Evolutionary conservation across 192 early-diverging fungal genomes (phyloP), one percentile per base, ranked within the genome.

Genomic region (Backusella luteola): DNA sequence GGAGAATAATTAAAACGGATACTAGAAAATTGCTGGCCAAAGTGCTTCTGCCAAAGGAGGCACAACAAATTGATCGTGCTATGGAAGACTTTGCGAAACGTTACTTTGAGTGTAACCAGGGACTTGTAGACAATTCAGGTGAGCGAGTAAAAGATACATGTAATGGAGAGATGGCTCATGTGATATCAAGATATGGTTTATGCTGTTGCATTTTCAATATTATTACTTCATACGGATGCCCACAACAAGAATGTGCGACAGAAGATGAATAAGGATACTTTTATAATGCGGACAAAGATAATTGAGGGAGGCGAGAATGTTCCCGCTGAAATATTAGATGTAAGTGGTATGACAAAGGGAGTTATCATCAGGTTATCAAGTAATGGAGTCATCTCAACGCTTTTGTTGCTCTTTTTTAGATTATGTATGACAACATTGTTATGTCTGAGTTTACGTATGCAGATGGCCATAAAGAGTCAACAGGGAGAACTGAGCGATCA

Each of bases 191-290:
- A 95, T 67, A 84, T 87, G 8, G 89, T 92, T 38, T 94, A 96
- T 77, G 86, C 92, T 15, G 81, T 95, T 38, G 89, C 95, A 8
- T 96, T 93, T 82, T 93, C 94, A 6, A 84, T 96, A 15, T 84
- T 96, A 69, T 84, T 96, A 72, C 88, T 96, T 59, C 94, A 96
- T 79, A 94, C 94, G 1, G 95, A 96, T 78, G 93, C 93, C 9
- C 94, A 95, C 82, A 96, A 96, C 77, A 92, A 92, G 46, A 88
- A 88, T 66, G 89, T 95, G 23, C 86, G 87, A 44, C 88, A 89
- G 49, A 95, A 95, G 79, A 96, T 96, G 89, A 89, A 85, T n/a
- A 94, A 92, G 83, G 85, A 90, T 8, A 90, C 93, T 72, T 96
- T 94, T 76, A 87, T 95, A 44, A 82, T 83, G 73, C 90, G 89